Evolutionary conservation across 2,329 filamentous ascomycete genomes (phyloP), one percentile per base, ranked within the genome.

Genomic region (Elsinoe necatrix): DNA sequence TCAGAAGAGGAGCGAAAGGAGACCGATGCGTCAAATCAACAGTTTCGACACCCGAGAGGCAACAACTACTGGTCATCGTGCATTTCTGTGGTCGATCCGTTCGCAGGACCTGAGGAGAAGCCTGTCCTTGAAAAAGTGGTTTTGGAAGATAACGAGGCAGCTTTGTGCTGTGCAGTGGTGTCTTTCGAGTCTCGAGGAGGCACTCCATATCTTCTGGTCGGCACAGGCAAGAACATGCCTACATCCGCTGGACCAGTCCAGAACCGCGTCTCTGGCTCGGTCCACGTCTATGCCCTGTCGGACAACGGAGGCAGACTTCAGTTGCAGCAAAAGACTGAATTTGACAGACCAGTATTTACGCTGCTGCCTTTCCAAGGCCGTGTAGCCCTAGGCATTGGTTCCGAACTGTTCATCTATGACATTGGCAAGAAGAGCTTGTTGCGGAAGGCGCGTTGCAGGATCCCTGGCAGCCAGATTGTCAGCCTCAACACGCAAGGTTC

Each of bases 281-380:
- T 98, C 34, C 89, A 96, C 65, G 87, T 97, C 23, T 98, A 96
- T 71, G 84, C 89, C 41, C 89, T 98, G 69, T 81, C 86, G 54
- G 86, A 95, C 50, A 83, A 89, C 60, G 95, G 95, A n/a, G 84
- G 83, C 56, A 84, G 89, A 65, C 80, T 98, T 14, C 88, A 96
- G 66, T 93, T 97, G 58, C 91, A 96, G 61, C 93, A 98, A 73
- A 96, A 96, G 71, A 98, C 95, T 0, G 89, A 90, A 65, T 81
- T 96, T 5, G 89, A 95, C 62, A 85, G 90, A 61, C 91, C 92
- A 1, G 89, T 95, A 1, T 83, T 89, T 65, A 92, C 93, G n/a
- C 77, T 98, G 14, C 76, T 93, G n/a, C 79, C 83, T 2, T 99
- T 98, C 76, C 92, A 97, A 69, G 95, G 95, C 27, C 86, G 87